These are phyloP conservation scores for Oryza australiensis DNA, from an alignment of 176 grass and related monocot genomes.

Conservation along the genomic window DNA sequence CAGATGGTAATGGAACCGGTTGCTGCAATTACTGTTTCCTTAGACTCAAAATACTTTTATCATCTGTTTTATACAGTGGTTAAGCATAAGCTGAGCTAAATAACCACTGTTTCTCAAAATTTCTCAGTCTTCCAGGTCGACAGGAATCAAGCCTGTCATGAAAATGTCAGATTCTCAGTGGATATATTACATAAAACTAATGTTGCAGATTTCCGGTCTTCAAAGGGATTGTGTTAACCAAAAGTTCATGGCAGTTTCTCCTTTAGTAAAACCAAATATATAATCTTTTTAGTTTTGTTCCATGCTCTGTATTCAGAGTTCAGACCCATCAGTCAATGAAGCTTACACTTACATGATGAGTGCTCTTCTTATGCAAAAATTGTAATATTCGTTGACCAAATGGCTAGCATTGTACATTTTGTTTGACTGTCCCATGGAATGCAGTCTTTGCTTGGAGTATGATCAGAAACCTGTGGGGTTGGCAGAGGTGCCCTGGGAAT, in stretches of 20 bases:
- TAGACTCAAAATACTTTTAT: conserved; percentile 2
- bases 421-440: too few relatives aligned
- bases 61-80: neutral
- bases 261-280: too few relatives aligned
- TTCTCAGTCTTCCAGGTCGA: neutral
- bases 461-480: too few relatives aligned
- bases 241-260: too few relatives aligned
- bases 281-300: too few relatives aligned
- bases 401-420: neutral
- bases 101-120: neutral
- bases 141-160: neutral
- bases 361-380: neutral
- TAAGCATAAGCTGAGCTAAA: neutral
- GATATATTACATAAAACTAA: neutral
- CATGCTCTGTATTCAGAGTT: neutral
- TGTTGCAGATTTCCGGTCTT: too few relatives aligned
- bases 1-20: neutral
- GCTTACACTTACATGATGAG: neutral
- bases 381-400: neutral
- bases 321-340: neutral
- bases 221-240: neutral
- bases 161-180: neutral
- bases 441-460: too few relatives aligned
- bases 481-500: too few relatives aligned
- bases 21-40: neutral